These are phyloP conservation scores for Murraya koenigii DNA, from an alignment of 345 rosid genomes.

Conservation along the genomic window DNA sequence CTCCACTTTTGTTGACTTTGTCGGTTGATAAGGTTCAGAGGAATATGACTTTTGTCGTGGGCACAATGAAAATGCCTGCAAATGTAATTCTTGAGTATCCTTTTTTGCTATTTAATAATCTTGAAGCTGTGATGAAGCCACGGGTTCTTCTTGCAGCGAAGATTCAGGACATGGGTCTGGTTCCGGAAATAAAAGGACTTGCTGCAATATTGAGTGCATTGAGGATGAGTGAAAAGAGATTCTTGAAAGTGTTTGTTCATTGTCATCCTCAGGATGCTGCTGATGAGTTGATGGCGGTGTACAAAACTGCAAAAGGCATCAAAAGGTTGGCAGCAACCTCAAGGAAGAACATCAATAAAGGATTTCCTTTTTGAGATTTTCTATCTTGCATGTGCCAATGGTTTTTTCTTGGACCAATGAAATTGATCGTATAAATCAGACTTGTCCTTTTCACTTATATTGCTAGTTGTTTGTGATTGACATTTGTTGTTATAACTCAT, in stretches of 20 bases:
- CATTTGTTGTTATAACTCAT: neutral
- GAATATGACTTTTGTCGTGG: constrained; percentile 76
- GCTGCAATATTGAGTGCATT: constrained; percentile 39
- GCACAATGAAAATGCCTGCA: constrained; percentile 62
- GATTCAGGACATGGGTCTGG: constrained; percentile 59
- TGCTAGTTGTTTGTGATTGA: neutral
- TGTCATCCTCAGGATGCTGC: constrained; percentile 60
- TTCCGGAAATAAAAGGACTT: constrained; percentile 41
- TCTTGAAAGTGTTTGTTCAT: constrained; percentile 50
- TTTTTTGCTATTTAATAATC: constrained; percentile 46
- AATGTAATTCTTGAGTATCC: constrained; percentile 47
- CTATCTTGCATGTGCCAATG: neutral
- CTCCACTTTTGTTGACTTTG: constrained; percentile 54
- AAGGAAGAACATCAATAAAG: constrained; percentile 40
- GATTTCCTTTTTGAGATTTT: constrained; percentile 63
- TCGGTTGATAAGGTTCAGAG: constrained; percentile 82
- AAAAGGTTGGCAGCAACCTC: constrained; percentile 68
- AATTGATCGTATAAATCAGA: neutral
- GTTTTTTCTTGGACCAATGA: neutral
- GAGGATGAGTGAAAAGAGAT: constrained; percentile 65
- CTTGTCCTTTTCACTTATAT: neutral
- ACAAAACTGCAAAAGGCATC: constrained; percentile 37
- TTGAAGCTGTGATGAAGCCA: constrained; percentile 60
- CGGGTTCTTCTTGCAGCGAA: constrained; percentile 50
- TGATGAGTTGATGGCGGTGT: constrained; percentile 52